Percentiles rank a stretch among this genome's conserved stretches.
Conservation (phyloP, 257 asterid genomes). For the Solanum chmielewskii region DNA sequence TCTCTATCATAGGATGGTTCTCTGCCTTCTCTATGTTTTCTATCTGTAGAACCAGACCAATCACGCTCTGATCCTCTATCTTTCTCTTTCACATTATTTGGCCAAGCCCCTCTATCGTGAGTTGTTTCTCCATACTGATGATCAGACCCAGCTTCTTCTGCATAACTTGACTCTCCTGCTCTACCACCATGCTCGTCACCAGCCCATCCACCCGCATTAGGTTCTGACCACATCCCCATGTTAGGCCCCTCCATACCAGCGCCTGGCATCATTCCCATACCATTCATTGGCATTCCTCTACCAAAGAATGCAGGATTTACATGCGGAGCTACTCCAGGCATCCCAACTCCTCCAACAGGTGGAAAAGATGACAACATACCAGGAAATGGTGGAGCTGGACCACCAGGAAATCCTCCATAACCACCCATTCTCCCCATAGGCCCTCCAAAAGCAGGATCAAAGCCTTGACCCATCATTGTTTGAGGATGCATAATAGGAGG, state of each 20-base stretch:
- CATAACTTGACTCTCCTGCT: conserved; percentile 88
- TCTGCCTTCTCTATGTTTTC: conserved; percentile 65
- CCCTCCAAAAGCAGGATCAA: conserved; percentile 89
- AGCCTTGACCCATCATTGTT: conserved; percentile 91
- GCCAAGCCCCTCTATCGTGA: conserved; percentile 65
- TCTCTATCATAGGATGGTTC: conserved; percentile 64
- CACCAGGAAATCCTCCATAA: conserved; percentile 80
- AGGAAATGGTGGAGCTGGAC: conserved; percentile 54
- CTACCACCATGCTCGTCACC: conserved; percentile 82
- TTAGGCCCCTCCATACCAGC: conserved; percentile 73
- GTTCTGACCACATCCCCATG: conserved; percentile 84
- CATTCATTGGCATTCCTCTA: conserved; percentile 82
- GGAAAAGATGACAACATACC: conserved; percentile 73
- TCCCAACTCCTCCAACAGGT: conserved; percentile 63
- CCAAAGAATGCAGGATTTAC: conserved; percentile 93
- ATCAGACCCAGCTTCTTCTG: conserved; percentile 86
- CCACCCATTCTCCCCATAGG: conserved; percentile 81
- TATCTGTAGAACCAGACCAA: conserved; percentile 82
- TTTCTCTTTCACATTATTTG: conserved; percentile 53
- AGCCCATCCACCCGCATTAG: conserved; percentile 76
- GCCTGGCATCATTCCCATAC: conserved; percentile 86
- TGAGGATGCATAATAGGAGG: conserved; percentile 85
- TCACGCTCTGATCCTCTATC: conserved; percentile 74
- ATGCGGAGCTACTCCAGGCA: conserved; percentile 96
- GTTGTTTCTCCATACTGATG: conserved; percentile 73